Evolutionary conservation across 208 protist species (phyloP).

Genomic region (Crithidia acanthocephali): DNA sequence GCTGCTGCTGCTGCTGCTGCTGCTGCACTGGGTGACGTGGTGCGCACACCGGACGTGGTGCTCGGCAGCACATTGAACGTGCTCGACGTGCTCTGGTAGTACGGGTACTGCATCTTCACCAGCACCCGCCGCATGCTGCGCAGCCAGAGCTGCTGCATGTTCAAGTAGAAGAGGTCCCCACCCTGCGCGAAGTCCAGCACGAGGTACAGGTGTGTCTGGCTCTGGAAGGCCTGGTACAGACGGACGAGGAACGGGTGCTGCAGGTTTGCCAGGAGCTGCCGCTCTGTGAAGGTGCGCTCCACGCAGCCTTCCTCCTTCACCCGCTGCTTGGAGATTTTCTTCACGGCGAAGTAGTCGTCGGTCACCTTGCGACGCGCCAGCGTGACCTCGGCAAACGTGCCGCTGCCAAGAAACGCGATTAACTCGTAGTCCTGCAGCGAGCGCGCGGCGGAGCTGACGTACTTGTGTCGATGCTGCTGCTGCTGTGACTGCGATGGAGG

Average conservation of each 20-base stretch:
- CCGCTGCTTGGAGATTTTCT: constrained; percentile 89
- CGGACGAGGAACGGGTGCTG: constrained; percentile 83
- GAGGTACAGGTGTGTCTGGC: constrained; percentile 80
- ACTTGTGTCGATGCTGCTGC: constrained; percentile 10
- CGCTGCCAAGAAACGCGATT: constrained; percentile 82
- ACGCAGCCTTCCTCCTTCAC: constrained; percentile 82
- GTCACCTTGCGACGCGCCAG: constrained; percentile 75
- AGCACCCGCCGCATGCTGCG: constrained; percentile 58
- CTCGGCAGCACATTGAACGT: constrained; percentile 16
- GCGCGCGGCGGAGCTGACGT: constrained; percentile 71
- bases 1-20: too few relatives aligned
- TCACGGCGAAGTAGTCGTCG: constrained; percentile 77
- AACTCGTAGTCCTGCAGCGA: constrained; percentile 87
- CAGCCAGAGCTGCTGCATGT: constrained; percentile 69
- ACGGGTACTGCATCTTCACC: constrained; percentile 53
- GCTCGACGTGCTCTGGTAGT: constrained; percentile 43
- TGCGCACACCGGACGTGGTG: too few relatives aligned
- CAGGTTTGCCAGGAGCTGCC: constrained; percentile 78
- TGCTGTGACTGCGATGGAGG: neutral
- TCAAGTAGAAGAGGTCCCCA: constrained; percentile 84
- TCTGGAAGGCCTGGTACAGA: constrained; percentile 87
- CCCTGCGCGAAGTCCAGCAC: constrained; percentile 88
- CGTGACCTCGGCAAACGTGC: constrained; percentile 89
- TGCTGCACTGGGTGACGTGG: too few relatives aligned
- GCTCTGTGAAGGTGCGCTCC: constrained; percentile 86